phyloP scores from a whole-genome alignment of 129 eudicot genomes.

The Arctium lappa region DNA sequence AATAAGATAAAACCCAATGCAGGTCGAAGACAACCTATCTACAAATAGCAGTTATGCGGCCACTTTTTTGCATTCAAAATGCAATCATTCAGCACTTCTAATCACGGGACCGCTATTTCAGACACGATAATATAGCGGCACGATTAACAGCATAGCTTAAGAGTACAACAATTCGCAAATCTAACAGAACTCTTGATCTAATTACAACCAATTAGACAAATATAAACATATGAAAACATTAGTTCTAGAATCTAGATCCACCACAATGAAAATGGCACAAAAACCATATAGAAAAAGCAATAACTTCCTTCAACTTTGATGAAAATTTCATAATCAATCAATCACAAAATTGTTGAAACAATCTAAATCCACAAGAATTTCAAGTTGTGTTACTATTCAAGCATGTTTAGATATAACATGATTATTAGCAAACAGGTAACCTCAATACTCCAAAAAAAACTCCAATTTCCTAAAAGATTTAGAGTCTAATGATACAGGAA shows the following conservation, averaged over 20 bases:
- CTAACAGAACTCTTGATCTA: too few relatives aligned
- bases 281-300: not conserved
- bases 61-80: too few relatives aligned
- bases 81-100: too few relatives aligned
- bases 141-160: too few relatives aligned
- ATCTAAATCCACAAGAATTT: not conserved
- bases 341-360: not conserved
- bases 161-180: not conserved
- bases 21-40: too few relatives aligned
- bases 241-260: not conserved
- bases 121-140: too few relatives aligned
- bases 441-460: not conserved
- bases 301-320: not conserved
- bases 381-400: not conserved
- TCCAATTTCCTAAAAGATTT: not conserved
- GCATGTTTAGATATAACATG: not conserved
- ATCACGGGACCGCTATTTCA: too few relatives aligned
- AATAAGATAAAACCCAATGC: too few relatives aligned
- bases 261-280: not conserved
- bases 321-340: not conserved
- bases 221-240: not conserved
- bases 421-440: not conserved
- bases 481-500: not conserved
- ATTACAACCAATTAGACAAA: not conserved
- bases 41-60: too few relatives aligned